Percentiles rank a stretch among this genome's conserved stretches.
Conservation (phyloP, 768 basidiomycete species). For the Rhodotorula babjevae region DNA sequence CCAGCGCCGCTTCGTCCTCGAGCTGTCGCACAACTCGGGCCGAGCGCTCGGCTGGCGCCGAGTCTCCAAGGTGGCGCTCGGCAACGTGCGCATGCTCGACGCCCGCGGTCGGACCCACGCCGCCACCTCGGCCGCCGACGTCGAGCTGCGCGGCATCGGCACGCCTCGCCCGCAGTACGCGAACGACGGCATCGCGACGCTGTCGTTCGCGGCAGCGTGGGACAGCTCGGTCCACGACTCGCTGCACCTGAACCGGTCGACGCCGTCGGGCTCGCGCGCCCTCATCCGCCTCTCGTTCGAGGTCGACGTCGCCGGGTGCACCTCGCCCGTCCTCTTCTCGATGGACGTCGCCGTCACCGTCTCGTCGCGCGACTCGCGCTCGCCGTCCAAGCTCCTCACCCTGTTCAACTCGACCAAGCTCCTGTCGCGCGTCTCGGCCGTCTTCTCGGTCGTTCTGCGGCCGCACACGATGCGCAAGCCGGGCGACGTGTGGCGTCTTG, state of each 20-base stretch:
- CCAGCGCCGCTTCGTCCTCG: slow-evolving; percentile 73
- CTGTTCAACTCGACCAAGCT: slow-evolving; percentile 75
- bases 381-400: slow-evolving; percentile 69
- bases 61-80: slow-evolving; percentile 68
- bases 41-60: slow-evolving; percentile 81
- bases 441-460: slow-evolving; percentile 73
- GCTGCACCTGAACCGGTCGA: slow-evolving; percentile 75
- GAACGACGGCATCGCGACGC: slow-evolving; percentile 71
- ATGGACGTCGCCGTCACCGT: slow-evolving; percentile 83
- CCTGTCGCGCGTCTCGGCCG: slow-evolving; percentile 69
- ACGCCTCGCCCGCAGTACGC: slow-evolving; percentile 68
- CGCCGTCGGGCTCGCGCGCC: slow-evolving; percentile 68
- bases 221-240: slow-evolving; percentile 90
- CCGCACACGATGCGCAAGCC: slow-evolving; percentile 81
- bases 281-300: slow-evolving; percentile 71
- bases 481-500: slow-evolving; percentile 86
- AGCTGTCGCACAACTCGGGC: slow-evolving; percentile 80
- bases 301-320: slow-evolving; percentile 75
- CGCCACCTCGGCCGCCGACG: slow-evolving; percentile 61
- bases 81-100: slow-evolving; percentile 79
- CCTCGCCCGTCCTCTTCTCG: slow-evolving; percentile 78
- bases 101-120: slow-evolving; percentile 75
- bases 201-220: slow-evolving; percentile 74
- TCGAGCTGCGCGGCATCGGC: slow-evolving; percentile 58
- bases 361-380: slow-evolving; percentile 73